phyloP scores from a whole-genome alignment of 2,329 filamentous ascomycete species.

The Beauveria bassiana region DNA sequence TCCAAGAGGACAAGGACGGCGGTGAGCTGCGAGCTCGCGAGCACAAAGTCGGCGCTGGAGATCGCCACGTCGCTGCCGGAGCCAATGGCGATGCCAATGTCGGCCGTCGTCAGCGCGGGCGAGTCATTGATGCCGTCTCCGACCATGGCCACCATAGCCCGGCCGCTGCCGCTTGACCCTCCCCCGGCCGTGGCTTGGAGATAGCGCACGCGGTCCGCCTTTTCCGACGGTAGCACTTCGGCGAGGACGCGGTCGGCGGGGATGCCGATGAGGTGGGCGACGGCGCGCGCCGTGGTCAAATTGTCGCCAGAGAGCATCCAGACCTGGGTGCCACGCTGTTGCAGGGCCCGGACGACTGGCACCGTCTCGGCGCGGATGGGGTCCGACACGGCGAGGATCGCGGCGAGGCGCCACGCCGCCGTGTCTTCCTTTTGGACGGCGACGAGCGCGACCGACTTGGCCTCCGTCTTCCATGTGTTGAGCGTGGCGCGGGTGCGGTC shows the following conservation, averaged over 20 bases:
- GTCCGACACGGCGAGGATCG: constrained; percentile 71
- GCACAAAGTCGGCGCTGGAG: constrained; percentile 71
- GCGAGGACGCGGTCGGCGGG: constrained; percentile 68
- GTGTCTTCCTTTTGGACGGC: constrained; percentile 31
- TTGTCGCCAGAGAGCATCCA: constrained; percentile 96
- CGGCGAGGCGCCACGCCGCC: constrained; percentile 44
- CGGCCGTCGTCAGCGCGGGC: constrained; percentile 70
- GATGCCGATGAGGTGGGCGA: constrained; percentile 71
- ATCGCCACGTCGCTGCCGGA: constrained; percentile 80
- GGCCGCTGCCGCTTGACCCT: constrained; percentile 20
- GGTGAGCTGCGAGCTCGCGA: constrained; percentile 63
- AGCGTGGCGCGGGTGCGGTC: constrained; percentile 29
- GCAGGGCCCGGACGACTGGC: constrained; percentile 56
- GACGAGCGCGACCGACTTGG: constrained; percentile 56
- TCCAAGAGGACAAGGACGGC: constrained; percentile 66
- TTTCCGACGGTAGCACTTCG: constrained; percentile 77
- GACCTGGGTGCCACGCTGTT: constrained; percentile 59
- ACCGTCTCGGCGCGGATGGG: constrained; percentile 68
- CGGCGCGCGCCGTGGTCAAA: constrained; percentile 69
- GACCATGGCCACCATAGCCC: constrained; percentile 67
- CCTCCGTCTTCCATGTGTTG: constrained; percentile 51
- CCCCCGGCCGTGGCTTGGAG: constrained; percentile 44
- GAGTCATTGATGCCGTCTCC: constrained; percentile 88
- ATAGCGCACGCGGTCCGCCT: constrained; percentile 62
- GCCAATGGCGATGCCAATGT: constrained; percentile 78